These are phyloP conservation scores for Atkinsonella hypoxylon DNA, from an alignment of 2,329 filamentous ascomycete species.

Conservation along the genomic window DNA sequence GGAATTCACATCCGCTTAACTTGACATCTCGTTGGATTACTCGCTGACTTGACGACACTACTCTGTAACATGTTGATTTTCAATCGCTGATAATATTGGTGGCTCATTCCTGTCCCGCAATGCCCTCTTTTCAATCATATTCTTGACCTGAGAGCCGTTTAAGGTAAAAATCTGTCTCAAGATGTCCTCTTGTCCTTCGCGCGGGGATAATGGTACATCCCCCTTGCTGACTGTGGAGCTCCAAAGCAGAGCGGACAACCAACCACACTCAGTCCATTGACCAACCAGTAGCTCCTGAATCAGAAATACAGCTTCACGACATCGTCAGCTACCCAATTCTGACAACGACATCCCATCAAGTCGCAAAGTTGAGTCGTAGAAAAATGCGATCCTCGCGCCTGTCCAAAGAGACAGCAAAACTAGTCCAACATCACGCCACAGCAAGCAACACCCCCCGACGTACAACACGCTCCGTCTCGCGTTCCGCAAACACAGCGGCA, in stretches of 20 bases:
- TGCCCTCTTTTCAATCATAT: too few relatives aligned
- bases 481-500: constrained; percentile 29
- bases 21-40: too few relatives aligned
- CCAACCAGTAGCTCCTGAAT: neutral
- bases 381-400: constrained; percentile 45
- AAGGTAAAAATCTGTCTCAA: too few relatives aligned
- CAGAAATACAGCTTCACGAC: neutral
- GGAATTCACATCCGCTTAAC: too few relatives aligned
- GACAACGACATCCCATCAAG: neutral
- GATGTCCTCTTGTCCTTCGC: too few relatives aligned
- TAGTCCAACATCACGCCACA: constrained; percentile 28
- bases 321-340: too few relatives aligned
- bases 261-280: neutral
- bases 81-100: too few relatives aligned
- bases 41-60: too few relatives aligned
- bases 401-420: constrained; percentile 44
- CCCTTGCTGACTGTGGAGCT: neutral
- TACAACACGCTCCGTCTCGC: constrained; percentile 37
- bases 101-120: too few relatives aligned
- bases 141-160: too few relatives aligned
- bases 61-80: too few relatives aligned
- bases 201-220: too few relatives aligned
- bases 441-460: constrained; percentile 26
- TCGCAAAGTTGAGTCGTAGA: neutral
- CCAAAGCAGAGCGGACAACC: neutral